A percentile compares a stretch with the other conserved stretches of the same genome.
These are phyloP conservation scores for Ophiostoma australiae DNA, from an alignment of 2,329 filamentous ascomycete genomes.

Conservation along the genomic window DNA sequence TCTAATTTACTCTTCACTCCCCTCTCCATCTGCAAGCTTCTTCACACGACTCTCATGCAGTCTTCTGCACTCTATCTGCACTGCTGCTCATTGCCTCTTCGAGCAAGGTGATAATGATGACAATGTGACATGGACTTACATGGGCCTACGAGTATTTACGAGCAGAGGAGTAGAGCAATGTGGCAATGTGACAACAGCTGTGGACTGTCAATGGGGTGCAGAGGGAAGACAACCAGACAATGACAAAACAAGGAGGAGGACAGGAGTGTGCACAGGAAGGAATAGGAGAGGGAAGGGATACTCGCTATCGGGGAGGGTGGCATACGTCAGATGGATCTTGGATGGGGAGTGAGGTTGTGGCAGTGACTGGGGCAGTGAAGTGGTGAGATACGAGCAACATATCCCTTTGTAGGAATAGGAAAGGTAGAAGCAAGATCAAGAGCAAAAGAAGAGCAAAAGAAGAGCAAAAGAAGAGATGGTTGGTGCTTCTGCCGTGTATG, in stretches of 20 bases:
- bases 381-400: no score
- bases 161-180: neutral
- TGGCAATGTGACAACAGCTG: conserved; percentile 16
- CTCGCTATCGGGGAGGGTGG: conserved; percentile 6
- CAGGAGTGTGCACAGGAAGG: neutral
- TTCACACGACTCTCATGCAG: neutral
- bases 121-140: conserved; percentile 1
- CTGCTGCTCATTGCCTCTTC: neutral
- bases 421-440: no score
- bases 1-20: neutral
- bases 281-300: neutral
- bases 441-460: neutral
- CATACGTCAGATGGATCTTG: neutral
- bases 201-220: conserved; percentile 6
- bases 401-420: no score
- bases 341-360: neutral
- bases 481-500: neutral
- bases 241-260: neutral
- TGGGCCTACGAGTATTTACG: neutral
- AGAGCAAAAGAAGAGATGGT: neutral
- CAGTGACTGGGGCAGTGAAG: neutral
- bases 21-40: neutral
- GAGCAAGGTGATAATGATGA: conserved; percentile 13
- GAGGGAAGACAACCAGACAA: neutral
- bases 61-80: neutral